phyloP scores from a whole-genome alignment of 192 early-diverging fungal species.

The Podila verticillata region DNA sequence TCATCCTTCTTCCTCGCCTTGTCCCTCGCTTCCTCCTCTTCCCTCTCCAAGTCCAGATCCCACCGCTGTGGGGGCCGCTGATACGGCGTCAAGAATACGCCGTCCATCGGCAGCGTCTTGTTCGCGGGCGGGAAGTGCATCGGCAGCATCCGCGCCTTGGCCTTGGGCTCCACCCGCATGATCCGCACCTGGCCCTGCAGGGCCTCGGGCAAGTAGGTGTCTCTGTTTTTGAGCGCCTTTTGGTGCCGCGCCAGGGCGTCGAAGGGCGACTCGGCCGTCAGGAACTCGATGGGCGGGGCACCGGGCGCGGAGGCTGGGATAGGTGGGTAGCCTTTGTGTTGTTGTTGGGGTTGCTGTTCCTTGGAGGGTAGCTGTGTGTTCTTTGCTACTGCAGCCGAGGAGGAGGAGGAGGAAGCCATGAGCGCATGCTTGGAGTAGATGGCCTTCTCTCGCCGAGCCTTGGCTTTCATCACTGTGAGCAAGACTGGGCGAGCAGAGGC shows the following conservation, averaged over 20 bases:
- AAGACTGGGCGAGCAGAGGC: neutral
- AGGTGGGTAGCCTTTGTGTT: neutral
- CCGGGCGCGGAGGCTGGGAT: neutral
- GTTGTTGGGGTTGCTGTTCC: neutral
- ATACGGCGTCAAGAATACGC: slow-evolving; percentile 3
- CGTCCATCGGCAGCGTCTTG: neutral
- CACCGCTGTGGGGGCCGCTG: slow-evolving; percentile 8
- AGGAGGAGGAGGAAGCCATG: neutral
- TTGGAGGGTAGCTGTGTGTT: no score
- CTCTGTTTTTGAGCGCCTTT: neutral
- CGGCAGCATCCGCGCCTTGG: neutral
- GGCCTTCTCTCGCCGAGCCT: neutral
- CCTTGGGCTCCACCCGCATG: neutral
- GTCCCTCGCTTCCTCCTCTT: neutral
- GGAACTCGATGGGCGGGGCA: neutral
- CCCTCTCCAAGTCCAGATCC: neutral
- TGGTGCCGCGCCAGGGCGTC: neutral
- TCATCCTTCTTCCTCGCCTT: neutral
- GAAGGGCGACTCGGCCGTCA: neutral
- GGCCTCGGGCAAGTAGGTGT: neutral
- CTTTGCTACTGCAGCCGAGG: neutral
- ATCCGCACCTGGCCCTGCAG: neutral
- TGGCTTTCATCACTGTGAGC: neutral
- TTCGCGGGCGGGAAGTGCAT: slow-evolving; percentile 8
- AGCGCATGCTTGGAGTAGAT: neutral